Evolutionary conservation across 2,329 filamentous ascomycete genomes (phyloP), one percentile per base, ranked within the genome.

Genomic region (Rhexocercosporidium sp.): DNA sequence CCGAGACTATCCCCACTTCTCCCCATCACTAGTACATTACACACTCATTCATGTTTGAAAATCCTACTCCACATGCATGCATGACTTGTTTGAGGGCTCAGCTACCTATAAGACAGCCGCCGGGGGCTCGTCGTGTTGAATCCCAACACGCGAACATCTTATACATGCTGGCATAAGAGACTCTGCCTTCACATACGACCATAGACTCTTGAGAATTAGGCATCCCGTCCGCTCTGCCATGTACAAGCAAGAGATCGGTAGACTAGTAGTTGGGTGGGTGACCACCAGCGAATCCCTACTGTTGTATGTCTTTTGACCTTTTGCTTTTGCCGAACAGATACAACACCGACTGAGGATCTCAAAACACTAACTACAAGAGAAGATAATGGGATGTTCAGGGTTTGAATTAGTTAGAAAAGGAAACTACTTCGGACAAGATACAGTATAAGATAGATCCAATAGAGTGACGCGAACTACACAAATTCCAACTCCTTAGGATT

Each of bases 401-500:
- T 31, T 31, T 31, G 29, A 31, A 4, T 37, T 11, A 37, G 8
- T 7, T 37, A 2, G 34, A 37, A 37, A 2, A 37, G 8, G 4
- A 37, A 37, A 11, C 34, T 9, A 11, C 34, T 11, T 37, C 34
- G 4, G 16, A 44, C 41, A 44, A 20, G 14, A 44, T 44, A 6
- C 41, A 44, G 8, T 8, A n/a, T 20, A 37, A 11, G 41, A 22
- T n/a, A n/a, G n/a, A n/a, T n/a, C n/a, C n/a, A n/a, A n/a, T n/a
- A n/a, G n/a, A n/a, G n/a, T n/a, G n/a, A 22, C 29, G 18, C 31
- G 25, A 31, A n/a, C 73, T 63, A 77, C 3, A 73, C 78, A 74
- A 81, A 80, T 3, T 77, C 78, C 39, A 81, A 69, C 22, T 79
- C 77, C 64, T 76, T 72, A 12, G 76, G 78, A 25, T 70, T 70